Percentiles rank a stretch among this genome's conserved stretches.
Conservation (phyloP, 257 asterid species). For the Solanum etuberosum region DNA sequence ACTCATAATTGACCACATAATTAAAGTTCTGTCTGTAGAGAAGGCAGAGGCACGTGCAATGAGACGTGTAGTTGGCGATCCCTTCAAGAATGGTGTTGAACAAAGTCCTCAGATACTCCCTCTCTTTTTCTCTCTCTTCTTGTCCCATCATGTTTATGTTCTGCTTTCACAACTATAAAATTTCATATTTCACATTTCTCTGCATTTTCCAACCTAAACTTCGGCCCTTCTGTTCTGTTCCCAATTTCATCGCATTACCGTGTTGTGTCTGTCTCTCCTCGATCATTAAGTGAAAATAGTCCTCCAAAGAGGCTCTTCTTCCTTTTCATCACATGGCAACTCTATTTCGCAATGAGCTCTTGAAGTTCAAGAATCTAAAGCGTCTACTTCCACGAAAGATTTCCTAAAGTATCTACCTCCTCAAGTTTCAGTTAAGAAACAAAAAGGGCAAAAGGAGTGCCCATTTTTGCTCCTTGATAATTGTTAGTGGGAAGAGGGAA, state of each 20-base stretch:
- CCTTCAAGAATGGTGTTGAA: slow-evolving; percentile 54
- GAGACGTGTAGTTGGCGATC: slow-evolving; percentile 58
- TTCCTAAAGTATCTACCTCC: background rate
- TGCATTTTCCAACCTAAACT: background rate
- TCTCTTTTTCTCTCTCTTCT: background rate
- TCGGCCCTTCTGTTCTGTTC: background rate
- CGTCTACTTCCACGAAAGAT: background rate
- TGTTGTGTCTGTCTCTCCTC: background rate
- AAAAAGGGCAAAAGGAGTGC: too few species aligned
- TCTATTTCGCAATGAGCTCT: background rate
- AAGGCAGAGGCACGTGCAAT: slow-evolving; percentile 55
- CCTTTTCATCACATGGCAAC: background rate
- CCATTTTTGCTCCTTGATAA: too few species aligned
- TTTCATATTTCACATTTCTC: background rate
- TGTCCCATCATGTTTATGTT: background rate
- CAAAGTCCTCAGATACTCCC: slow-evolving; percentile 65
- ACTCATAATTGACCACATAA: background rate
- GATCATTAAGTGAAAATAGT: background rate
- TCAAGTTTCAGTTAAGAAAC: slow-evolving; percentile 21
- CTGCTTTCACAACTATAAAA: background rate
- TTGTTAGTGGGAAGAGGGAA: too few species aligned
- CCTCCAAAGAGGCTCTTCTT: background rate
- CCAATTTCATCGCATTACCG: background rate
- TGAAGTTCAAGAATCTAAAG: background rate
- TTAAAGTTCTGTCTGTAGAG: slow-evolving; percentile 12